Evolutionary conservation across 108 stramenopile genomes (phyloP).

Genomic region (Mediolabrus comicus): DNA sequence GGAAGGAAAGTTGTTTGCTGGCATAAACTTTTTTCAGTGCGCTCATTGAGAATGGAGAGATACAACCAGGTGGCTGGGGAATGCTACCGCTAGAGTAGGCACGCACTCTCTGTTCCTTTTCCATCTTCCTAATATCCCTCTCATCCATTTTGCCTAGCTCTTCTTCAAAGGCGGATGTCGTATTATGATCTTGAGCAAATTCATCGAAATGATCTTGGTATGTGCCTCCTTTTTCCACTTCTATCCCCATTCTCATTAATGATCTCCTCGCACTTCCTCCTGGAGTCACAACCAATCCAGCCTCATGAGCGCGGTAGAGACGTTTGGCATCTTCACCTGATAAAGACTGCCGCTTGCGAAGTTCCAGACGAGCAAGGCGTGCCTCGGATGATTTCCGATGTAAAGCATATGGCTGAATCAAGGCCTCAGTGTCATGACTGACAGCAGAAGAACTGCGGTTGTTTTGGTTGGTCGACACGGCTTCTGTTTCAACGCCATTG

Average conservation of each 20-base stretch:
- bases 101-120: slow-evolving; percentile 22
- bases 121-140: slow-evolving; percentile 28
- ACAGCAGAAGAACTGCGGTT: not conserved
- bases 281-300: slow-evolving; percentile 33
- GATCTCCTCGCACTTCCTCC: slow-evolving; percentile 27
- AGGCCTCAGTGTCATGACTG: not conserved
- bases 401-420: slow-evolving; percentile 7
- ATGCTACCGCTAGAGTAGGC: not conserved
- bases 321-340: slow-evolving; percentile 18
- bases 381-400: slow-evolving; percentile 21
- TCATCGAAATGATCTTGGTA: too few species aligned
- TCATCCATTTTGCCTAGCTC: slow-evolving; percentile 27
- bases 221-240: slow-evolving; percentile 22
- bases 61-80: slow-evolving; percentile 9
- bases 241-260: slow-evolving; percentile 31
- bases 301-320: slow-evolving; percentile 45
- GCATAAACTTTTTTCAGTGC: slow-evolving; percentile 32
- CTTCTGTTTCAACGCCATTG: too few species aligned
- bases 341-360: slow-evolving; percentile 26
- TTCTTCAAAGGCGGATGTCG: slow-evolving; percentile 9
- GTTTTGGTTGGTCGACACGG: not conserved
- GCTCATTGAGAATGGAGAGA: slow-evolving; percentile 27
- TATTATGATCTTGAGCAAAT: not conserved
- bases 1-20: slow-evolving; percentile 35
- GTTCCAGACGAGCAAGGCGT: slow-evolving; percentile 20